Percentiles rank a stretch among this genome's conserved stretches.
These are phyloP conservation scores for Stephania japonica DNA, from an alignment of 164 flowering plant genomes.

Conservation along the genomic window DNA sequence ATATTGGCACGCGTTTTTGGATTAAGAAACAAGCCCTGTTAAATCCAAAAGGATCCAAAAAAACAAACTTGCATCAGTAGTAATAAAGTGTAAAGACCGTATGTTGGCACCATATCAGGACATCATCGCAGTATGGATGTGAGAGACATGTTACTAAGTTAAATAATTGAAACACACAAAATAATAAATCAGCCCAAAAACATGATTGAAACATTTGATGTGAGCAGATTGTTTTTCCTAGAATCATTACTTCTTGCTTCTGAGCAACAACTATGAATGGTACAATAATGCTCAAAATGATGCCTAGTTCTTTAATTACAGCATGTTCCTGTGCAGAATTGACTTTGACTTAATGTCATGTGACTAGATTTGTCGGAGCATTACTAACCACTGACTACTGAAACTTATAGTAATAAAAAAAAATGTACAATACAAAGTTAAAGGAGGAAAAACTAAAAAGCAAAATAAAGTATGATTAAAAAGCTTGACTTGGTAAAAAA, in stretches of 20 bases:
- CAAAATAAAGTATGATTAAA: not conserved
- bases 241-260: not conserved
- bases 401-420: not conserved
- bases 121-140: not conserved
- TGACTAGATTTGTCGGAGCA: not conserved
- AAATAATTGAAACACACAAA: conserved; percentile 1
- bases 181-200: not conserved
- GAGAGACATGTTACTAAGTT: not conserved
- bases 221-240: not conserved
- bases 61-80: not conserved
- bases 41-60: not conserved
- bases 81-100: not conserved
- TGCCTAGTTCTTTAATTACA: not conserved
- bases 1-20: not conserved
- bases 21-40: not conserved
- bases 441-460: not conserved
- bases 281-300: not conserved
- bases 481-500: not conserved
- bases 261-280: not conserved
- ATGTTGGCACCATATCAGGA: not conserved
- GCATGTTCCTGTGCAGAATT: not conserved
- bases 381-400: not conserved
- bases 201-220: not conserved
- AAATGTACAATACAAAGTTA: not conserved
- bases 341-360: not conserved